Evolutionary conservation across 2,329 filamentous ascomycete genomes (phyloP).

Genomic region (Exophiala mesophila): DNA sequence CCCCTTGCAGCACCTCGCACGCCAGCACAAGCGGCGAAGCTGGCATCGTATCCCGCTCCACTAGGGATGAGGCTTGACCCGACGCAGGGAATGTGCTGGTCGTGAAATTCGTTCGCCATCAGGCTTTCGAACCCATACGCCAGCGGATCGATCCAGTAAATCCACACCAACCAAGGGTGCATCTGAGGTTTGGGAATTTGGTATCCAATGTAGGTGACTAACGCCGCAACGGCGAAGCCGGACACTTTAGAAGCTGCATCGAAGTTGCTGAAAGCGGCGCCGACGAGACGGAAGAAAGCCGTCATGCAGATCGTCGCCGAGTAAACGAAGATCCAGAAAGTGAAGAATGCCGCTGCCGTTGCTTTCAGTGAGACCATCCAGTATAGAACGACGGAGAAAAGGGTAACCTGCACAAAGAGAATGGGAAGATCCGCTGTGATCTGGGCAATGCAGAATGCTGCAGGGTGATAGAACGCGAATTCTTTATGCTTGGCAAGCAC

Average conservation of each 20-base stretch:
- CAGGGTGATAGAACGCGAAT: slow-evolving; percentile 55
- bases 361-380: slow-evolving; percentile 58
- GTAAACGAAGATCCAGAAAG: slow-evolving; percentile 52
- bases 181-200: slow-evolving; percentile 44
- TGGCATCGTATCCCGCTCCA: slow-evolving; percentile 4
- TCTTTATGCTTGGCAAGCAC: slow-evolving; percentile 56
- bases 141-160: slow-evolving; percentile 49
- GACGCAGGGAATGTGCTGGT: slow-evolving; percentile 22
- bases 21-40: slow-evolving; percentile 47
- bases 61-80: slow-evolving; percentile 50
- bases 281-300: slow-evolving; percentile 53
- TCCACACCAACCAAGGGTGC: slow-evolving; percentile 56
- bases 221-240: slow-evolving; percentile 33
- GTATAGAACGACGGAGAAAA: slow-evolving; percentile 57
- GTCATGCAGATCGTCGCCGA: slow-evolving; percentile 54
- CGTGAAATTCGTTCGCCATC: slow-evolving; percentile 36
- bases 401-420: slow-evolving; percentile 55
- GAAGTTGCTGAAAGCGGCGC: slow-evolving; percentile 52
- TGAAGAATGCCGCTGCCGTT: slow-evolving; percentile 55
- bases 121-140: slow-evolving; percentile 37
- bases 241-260: slow-evolving; percentile 54
- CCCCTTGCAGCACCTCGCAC: slow-evolving; percentile 53
- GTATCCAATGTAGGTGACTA: slow-evolving; percentile 40
- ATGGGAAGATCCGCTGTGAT: slow-evolving; percentile 49
- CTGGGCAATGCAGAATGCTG: slow-evolving; percentile 41